Base-by-base conservation (phyloP, 176 grass and related monocot genomes). In the Luzula sylvatica region DNA sequence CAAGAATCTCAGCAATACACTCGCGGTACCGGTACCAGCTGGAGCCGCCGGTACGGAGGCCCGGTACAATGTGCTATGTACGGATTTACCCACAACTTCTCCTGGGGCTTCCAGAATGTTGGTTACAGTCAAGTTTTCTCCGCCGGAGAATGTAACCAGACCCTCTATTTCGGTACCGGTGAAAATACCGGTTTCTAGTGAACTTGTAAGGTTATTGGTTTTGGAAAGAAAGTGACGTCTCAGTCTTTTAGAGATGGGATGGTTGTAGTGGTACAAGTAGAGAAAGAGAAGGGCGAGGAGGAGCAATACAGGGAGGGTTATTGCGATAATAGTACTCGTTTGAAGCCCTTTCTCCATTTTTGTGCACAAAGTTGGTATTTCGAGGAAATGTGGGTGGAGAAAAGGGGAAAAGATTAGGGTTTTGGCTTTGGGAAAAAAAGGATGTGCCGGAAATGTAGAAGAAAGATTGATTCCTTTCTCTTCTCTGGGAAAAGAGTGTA, bases 71-170 rank as follows among this genome's bases (percentile, higher is more conserved):
- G 89, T 88, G 58, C 76, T 81, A 68, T 88, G 78, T 20, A 65
- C 57, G 11, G 80, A 95, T 67, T 95, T 95, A 55, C 79, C 76
- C 6, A 95, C 70, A 55, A 95, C 89, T 73, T 95, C 89, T 12
- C 88, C 88, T 20, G 88, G 88, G 20, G 88, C 83, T 79, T 95
- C 83, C 8, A 95, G 70, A 66, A 95, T 88, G 29, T 65, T 68
- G 55, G 58, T 45, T 20, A 78, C 83, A 39, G 89, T 95, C 23
- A 95, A 78, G 59, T 67, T 27, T 73, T 88, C 89, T 17, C 83
- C 89, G 15, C 88, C 83, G 5, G 73, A 55, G 83, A 95, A 95
- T 53, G 53, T 75, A 47, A 88, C 13, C 4, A 95, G 67, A 47
- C 42, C 73, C 70, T 95, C 88, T 30, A 16, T 41, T 53, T 78